Base-by-base conservation (phyloP, 2,329 filamentous ascomycete genomes). In the Trichoderma aggressivum region DNA sequence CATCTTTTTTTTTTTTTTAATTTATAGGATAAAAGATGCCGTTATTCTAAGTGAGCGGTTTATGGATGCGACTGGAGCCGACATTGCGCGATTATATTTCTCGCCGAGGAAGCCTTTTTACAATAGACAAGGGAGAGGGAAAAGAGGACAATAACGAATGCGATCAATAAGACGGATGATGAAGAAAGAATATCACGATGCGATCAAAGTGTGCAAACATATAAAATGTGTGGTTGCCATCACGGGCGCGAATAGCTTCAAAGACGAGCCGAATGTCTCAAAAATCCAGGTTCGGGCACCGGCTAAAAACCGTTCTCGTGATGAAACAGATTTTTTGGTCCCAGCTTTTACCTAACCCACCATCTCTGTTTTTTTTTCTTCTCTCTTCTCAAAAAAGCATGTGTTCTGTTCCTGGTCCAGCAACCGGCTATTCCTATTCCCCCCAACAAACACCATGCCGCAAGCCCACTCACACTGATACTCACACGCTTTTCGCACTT, bases 241-340 rank as follows among this genome's bases (percentile, higher is more conserved):
- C 47, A 11, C 16, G 8, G 43, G 62, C 43, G 62, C 32, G 60
- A 43, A 43, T 56, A 58, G 24, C 39, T 53, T 53, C 39, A 50
- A 28, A 10, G 47, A 18, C 43, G n/a, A 50, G 43, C 18, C 43
- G 43, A 53, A 53, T 53, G 47, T 21, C 21, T 53, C 21, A 34
- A 18, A 28, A 65, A 32, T 34, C 24, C 39, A 60, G n/a, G 34
- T 16, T 60, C 36, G 55, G 55, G 39, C 36, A 69, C 43, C 65
- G 21, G 32, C 36, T 61, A 69, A 60, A 68, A 50, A 8, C 47
- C 26, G 56, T 69, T 53, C 65, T 53, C 65, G 56, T 69, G 65
- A 69, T 69, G 65, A 21, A 34, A 11, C 39, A 39, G 47, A 53
- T 36, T 68, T 50, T 21, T 28, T n/a, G 47, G 63, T 28, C 50